Percentiles rank a stretch among this genome's conserved stretches.
These are phyloP conservation scores for Atalantia buxifolia DNA, from an alignment of 345 rosid genomes.

Conservation along the genomic window DNA sequence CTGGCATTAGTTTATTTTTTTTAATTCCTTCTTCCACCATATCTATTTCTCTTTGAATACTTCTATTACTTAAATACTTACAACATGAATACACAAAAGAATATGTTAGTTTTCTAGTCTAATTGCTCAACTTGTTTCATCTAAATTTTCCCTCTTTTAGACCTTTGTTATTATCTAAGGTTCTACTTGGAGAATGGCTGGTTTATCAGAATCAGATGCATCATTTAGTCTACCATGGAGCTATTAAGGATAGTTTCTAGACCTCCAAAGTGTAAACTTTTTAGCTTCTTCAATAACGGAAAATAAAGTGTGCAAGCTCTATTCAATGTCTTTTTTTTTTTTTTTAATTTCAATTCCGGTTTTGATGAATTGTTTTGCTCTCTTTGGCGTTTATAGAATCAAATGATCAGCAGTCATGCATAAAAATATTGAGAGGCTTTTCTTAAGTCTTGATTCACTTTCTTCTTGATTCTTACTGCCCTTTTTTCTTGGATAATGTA, in stretches of 20 bases:
- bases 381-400: neutral
- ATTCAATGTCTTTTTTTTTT: neutral
- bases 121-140: neutral
- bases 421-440: neutral
- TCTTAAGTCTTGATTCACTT: neutral
- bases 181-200: neutral
- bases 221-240: neutral
- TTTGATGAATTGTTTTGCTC: neutral
- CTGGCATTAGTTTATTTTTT: neutral
- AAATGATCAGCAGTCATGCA: neutral
- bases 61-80: neutral
- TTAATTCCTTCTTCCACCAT: neutral
- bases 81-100: neutral
- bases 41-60: neutral
- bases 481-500: conserved; percentile 33
- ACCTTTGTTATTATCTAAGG: neutral
- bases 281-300: neutral
- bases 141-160: neutral
- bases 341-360: neutral
- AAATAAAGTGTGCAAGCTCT: neutral
- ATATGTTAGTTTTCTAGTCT: neutral
- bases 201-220: neutral
- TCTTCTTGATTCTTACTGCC: conserved; percentile 6
- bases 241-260: neutral
- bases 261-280: neutral